phyloP scores from a whole-genome alignment of 129 eudicot species.

The Lonicera japonica region DNA sequence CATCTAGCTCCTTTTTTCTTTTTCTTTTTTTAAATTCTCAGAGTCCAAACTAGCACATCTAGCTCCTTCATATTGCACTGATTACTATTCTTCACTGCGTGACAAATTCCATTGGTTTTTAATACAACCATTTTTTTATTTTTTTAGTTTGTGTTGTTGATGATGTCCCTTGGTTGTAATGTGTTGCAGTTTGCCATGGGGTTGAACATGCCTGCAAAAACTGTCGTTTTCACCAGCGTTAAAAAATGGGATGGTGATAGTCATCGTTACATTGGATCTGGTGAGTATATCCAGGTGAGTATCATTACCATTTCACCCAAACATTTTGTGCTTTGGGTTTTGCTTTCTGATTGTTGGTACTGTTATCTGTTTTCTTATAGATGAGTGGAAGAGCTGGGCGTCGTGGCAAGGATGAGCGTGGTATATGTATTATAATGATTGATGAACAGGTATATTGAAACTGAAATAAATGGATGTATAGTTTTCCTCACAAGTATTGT shows the following conservation, averaged over 20 bases:
- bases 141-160: background rate
- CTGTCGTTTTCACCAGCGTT: slow-evolving; percentile 87
- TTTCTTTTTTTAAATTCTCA: too few relatives aligned
- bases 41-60: too few relatives aligned
- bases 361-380: slow-evolving; percentile 30
- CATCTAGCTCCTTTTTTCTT: too few relatives aligned
- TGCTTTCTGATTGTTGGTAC: slow-evolving; percentile 10
- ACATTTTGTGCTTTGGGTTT: slow-evolving; percentile 1
- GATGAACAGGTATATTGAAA: slow-evolving; percentile 67
- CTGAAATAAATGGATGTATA: too few relatives aligned
- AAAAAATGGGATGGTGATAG: slow-evolving; percentile 99
- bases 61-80: background rate
- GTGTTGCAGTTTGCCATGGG: slow-evolving; percentile 94
- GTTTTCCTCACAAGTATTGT: background rate
- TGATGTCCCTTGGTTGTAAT: background rate
- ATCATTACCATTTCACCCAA: slow-evolving; percentile 3
- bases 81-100: background rate
- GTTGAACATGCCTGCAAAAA: slow-evolving; percentile 98
- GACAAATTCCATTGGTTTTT: too few relatives aligned
- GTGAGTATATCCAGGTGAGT: slow-evolving; percentile 98
- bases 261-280: slow-evolving; percentile 94
- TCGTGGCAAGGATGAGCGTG: slow-evolving; percentile 98
- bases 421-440: slow-evolving; percentile 92
- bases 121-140: background rate
- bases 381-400: slow-evolving; percentile 99